These are phyloP conservation scores for Dactylonectria estremocensis DNA, from an alignment of 2,329 filamentous ascomycete species.

Conservation along the genomic window DNA sequence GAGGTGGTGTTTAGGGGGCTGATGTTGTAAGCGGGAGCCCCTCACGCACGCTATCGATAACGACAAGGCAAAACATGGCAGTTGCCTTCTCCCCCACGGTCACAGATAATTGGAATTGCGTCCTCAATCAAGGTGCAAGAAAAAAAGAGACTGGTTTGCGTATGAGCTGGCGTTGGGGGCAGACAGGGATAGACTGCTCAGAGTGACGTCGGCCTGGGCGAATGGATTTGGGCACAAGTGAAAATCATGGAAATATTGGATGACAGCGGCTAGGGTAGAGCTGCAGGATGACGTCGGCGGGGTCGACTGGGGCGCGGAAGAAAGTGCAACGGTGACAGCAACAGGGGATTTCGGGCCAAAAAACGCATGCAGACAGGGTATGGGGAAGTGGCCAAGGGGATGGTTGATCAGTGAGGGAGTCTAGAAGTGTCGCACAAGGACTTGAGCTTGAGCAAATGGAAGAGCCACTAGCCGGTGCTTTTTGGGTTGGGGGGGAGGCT, in stretches of 20 bases:
- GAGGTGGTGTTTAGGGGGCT: not conserved
- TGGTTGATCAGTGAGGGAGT: not conserved
- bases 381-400: not conserved
- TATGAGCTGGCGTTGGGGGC: not conserved
- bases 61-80: too few species aligned
- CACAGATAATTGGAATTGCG: not conserved
- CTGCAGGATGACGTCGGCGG: constrained; percentile 34
- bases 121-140: not conserved
- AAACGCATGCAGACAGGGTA: not conserved
- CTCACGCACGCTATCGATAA: too few species aligned
- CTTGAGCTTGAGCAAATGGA: too few species aligned
- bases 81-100: not conserved
- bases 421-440: too few species aligned
- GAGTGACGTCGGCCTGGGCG: constrained; percentile 8
- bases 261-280: not conserved
- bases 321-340: constrained; percentile 6
- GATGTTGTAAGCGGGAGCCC: not conserved
- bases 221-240: not conserved
- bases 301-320: not conserved
- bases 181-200: not conserved
- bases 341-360: constrained; percentile 4
- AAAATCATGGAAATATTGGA: not conserved
- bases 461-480: not conserved
- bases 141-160: not conserved
- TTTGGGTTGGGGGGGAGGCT: not conserved